Evolutionary conservation across 2,329 filamentous ascomycete genomes (phyloP).

Genomic region (Claviceps monticola): DNA sequence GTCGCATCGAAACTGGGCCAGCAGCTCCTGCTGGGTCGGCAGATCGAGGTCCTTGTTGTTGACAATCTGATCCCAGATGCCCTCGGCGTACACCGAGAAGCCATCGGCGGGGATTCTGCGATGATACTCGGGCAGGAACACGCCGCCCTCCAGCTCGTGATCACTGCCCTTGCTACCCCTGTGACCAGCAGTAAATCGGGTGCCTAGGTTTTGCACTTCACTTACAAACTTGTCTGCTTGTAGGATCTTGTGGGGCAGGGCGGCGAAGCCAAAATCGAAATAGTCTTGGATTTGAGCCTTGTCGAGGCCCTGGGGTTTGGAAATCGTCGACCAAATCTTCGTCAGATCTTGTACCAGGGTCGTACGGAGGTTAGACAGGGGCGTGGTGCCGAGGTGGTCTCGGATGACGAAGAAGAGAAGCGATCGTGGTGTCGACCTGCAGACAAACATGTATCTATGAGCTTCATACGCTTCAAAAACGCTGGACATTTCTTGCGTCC

Average conservation of each 20-base stretch:
- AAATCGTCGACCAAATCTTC: constrained; percentile 84
- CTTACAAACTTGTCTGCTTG: constrained; percentile 81
- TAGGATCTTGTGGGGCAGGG: constrained; percentile 89
- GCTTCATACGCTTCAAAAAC: background rate
- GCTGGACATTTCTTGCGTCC: background rate
- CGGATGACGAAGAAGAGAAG: constrained; percentile 97
- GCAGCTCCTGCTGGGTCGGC: constrained; percentile 89
- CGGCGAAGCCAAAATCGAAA: constrained; percentile 95
- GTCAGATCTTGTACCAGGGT: constrained; percentile 83
- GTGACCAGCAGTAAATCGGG: constrained; percentile 70
- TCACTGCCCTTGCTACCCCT: constrained; percentile 55
- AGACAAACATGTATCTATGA: constrained; percentile 8
- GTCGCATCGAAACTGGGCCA: constrained; percentile 95
- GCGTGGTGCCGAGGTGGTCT: constrained; percentile 87
- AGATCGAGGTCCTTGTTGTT: constrained; percentile 97
- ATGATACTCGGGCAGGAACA: constrained; percentile 92
- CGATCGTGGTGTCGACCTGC: constrained; percentile 71
- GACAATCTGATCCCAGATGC: constrained; percentile 96
- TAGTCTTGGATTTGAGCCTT: constrained; percentile 87
- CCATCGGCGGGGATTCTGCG: constrained; percentile 91
- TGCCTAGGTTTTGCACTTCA: constrained; percentile 67
- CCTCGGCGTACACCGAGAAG: constrained; percentile 86
- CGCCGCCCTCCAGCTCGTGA: constrained; percentile 60
- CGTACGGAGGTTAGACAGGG: constrained; percentile 75
- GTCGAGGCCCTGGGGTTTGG: constrained; percentile 82